These are phyloP conservation scores for Suillus fuscotomentosus DNA, from an alignment of 768 basidiomycete genomes.

Conservation along the genomic window DNA sequence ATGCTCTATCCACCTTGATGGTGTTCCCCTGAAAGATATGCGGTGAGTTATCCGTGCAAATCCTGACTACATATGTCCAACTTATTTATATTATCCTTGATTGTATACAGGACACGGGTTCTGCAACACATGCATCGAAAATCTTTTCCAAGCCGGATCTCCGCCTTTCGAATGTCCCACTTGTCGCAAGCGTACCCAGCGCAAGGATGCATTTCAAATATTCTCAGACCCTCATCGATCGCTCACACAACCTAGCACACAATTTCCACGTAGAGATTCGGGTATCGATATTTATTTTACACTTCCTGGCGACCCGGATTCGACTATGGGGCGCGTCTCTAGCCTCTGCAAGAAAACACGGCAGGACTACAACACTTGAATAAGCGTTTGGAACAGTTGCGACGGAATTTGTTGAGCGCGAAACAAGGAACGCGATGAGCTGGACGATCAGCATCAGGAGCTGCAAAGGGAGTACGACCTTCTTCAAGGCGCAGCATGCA, in stretches of 20 bases:
- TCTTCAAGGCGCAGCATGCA: slow-evolving; percentile 13
- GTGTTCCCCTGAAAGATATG: slow-evolving; percentile 27
- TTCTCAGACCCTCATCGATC: slow-evolving; percentile 21
- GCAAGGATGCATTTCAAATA: slow-evolving; percentile 25
- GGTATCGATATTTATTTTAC: slow-evolving; percentile 2
- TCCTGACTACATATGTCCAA: slow-evolving; percentile 14
- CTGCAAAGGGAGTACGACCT: slow-evolving; percentile 14
- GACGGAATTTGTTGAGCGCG: too few species aligned
- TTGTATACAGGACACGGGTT: slow-evolving; percentile 30
- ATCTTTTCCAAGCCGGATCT: slow-evolving; percentile 14
- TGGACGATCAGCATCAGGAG: slow-evolving; percentile 8
- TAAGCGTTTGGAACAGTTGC: neutral
- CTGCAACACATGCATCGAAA: slow-evolving; percentile 27
- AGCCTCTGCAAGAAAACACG: slow-evolving; percentile 5
- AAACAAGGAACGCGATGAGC: neutral
- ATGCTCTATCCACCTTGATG: slow-evolving; percentile 31
- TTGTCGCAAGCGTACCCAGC: slow-evolving; percentile 27
- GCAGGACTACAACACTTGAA: slow-evolving; percentile 1
- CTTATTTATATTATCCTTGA: slow-evolving; percentile 6
- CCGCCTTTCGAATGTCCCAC: slow-evolving; percentile 21
- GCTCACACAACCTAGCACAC: slow-evolving; percentile 3
- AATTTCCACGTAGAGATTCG: neutral
- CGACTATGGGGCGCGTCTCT: neutral
- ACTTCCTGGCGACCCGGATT: neutral
- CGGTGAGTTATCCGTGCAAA: slow-evolving; percentile 15